phyloP scores from a whole-genome alignment of 2,329 filamentous ascomycete species.

The Ophiostoma pallidulum region DNA sequence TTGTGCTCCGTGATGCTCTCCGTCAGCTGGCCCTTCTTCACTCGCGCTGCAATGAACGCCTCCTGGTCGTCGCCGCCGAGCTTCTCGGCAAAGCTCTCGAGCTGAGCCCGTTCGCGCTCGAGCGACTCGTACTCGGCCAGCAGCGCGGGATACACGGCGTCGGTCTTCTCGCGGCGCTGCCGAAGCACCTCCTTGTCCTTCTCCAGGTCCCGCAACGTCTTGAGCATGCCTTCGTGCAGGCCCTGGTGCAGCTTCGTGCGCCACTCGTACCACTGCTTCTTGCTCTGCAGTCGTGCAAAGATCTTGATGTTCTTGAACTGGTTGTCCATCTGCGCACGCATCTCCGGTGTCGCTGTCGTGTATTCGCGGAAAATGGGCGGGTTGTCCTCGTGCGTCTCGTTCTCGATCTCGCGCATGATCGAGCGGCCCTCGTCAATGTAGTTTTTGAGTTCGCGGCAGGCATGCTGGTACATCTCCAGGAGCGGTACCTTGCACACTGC shows the following conservation, averaged over 20 bases:
- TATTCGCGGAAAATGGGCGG: constrained; percentile 89
- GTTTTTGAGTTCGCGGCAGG: constrained; percentile 89
- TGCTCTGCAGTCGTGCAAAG: constrained; percentile 79
- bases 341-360: constrained; percentile 70
- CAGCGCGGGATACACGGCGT: constrained; percentile 57
- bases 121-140: constrained; percentile 52
- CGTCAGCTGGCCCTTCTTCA: constrained; percentile 55
- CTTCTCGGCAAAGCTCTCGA: constrained; percentile 59
- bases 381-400: constrained; percentile 80
- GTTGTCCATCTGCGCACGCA: constrained; percentile 82
- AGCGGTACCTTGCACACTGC: constrained; percentile 87
- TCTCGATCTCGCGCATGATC: constrained; percentile 85
- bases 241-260: constrained; percentile 77
- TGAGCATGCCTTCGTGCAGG: constrained; percentile 69
- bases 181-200: constrained; percentile 58
- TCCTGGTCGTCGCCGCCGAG: constrained; percentile 72
- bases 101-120: constrained; percentile 51
- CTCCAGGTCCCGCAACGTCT: constrained; percentile 67
- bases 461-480: constrained; percentile 89
- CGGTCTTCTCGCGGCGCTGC: constrained; percentile 59
- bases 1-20: constrained; percentile 62
- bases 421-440: constrained; percentile 90
- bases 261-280: constrained; percentile 98
- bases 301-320: constrained; percentile 98
- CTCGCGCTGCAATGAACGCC: constrained; percentile 65